Evolutionary conservation across 352 stramenopile genomes (phyloP).

Genomic region (Globisporangium takayamanum): DNA sequence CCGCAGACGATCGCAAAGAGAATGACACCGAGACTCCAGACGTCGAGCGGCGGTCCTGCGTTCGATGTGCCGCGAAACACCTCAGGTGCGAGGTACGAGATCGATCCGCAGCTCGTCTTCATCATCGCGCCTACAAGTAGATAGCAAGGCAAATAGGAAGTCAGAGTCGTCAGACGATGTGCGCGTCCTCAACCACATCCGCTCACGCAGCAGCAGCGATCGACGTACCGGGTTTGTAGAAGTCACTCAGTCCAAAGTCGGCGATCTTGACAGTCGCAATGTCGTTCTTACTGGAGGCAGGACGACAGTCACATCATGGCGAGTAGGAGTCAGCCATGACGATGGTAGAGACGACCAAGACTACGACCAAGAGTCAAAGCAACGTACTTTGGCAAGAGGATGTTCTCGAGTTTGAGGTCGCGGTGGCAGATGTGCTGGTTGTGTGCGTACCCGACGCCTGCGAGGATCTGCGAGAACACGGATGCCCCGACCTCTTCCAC

Average conservation of each 20-base stretch:
- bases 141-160: neutral
- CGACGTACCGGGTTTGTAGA: slow-evolving; percentile 66
- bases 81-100: slow-evolving; percentile 83
- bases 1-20: slow-evolving; percentile 83
- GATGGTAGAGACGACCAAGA: neutral
- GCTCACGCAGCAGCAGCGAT: neutral
- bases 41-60: slow-evolving; percentile 80
- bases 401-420: slow-evolving; percentile 87
- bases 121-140: slow-evolving; percentile 52
- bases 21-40: slow-evolving; percentile 89
- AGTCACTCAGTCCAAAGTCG: slow-evolving; percentile 85
- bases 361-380: neutral
- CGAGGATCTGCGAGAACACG: slow-evolving; percentile 72
- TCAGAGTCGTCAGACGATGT: neutral
- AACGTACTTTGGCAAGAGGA: slow-evolving; percentile 67
- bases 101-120: slow-evolving; percentile 83
- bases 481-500: slow-evolving; percentile 55
- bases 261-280: slow-evolving; percentile 82
- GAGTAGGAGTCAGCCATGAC: neutral
- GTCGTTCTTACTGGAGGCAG: slow-evolving; percentile 57
- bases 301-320: neutral
- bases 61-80: slow-evolving; percentile 84
- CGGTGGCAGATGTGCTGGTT: slow-evolving; percentile 89
- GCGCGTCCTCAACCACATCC: neutral
- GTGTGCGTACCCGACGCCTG: slow-evolving; percentile 78